phyloP scores from a whole-genome alignment of 495 filamentous ascomycete genomes.

The Parachaetomium inaequale region DNA sequence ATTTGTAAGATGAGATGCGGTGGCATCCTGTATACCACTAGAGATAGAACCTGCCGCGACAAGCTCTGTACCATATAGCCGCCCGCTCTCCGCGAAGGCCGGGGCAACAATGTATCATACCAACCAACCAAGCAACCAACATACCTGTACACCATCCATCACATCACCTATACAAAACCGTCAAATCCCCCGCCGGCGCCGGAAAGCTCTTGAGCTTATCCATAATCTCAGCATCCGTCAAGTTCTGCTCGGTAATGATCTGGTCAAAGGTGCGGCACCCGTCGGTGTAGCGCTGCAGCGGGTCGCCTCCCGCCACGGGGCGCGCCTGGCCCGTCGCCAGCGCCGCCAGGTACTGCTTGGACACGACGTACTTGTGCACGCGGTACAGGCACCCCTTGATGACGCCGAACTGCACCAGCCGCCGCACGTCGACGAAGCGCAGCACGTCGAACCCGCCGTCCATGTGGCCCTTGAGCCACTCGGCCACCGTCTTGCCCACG shows the following conservation, averaged over 20 bases:
- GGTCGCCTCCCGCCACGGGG: constrained; percentile 35
- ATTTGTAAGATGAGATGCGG: background rate
- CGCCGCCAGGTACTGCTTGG: constrained; percentile 49
- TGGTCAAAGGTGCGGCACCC: constrained; percentile 84
- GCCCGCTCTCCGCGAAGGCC: background rate
- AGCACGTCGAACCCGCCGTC: constrained; percentile 56
- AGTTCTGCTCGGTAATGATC: constrained; percentile 74
- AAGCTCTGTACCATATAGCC: background rate
- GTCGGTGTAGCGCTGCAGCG: constrained; percentile 67
- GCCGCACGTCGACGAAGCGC: constrained; percentile 73
- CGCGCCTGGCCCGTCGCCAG: constrained; percentile 39
- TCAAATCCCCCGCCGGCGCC: constrained; percentile 44
- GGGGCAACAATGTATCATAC: background rate
- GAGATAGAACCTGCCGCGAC: background rate
- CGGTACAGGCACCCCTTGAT: constrained; percentile 95
- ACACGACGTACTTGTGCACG: constrained; percentile 83
- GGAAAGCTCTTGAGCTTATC: constrained; percentile 43
- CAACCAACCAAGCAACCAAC: background rate
- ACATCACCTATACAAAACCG: constrained; percentile 47
- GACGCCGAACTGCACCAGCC: constrained; percentile 91
- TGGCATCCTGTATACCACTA: background rate
- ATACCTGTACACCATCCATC: background rate
- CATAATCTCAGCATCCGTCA: constrained; percentile 58
- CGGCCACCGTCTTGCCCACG: constrained; percentile 72
- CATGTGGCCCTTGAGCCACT: constrained; percentile 73